Evolutionary conservation across 2,329 filamentous ascomycete genomes (phyloP), one percentile per base, ranked within the genome.

Genomic region (Fusarium foetens): DNA sequence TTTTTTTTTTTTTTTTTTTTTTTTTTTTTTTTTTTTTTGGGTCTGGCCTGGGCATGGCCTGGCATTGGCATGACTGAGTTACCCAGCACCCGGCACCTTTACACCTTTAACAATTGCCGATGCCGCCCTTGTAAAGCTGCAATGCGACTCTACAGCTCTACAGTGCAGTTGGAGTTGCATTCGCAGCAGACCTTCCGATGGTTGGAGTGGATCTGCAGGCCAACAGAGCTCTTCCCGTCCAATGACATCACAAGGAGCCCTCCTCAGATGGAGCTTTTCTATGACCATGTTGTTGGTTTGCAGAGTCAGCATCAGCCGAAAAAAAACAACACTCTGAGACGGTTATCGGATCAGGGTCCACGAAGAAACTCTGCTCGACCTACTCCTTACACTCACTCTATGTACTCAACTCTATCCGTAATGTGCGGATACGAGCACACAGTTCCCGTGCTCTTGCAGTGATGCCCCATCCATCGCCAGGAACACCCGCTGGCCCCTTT

Each of bases 171-270:
- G 31, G n/a, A 8, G 49, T 52, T 12, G 49, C 33, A 52, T 52
- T 23, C 33, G 33, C n/a, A 39, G 11, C 39, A 29, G 25, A 31
- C 33, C 33, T 38, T 67, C 54, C 41, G 54, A 67, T 35, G 21
- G 51, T 31, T 48, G 31, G 39, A 38, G 27, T 33, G 29, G 16
- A 16, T 59, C 27, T 25, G 16, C 36, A 23, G 41, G 33, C 45
- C 41, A 61, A 54, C 51, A 55, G 33, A 61, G 39, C 43, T 36
- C 19, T 36, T n/a, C n/a, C 23, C 31, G 38, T 59, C 45, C 39
- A 69, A 72, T 74, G 71, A 72, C 57, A 73, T 69, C 68, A 72
- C 42, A 31, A 27, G 38, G n/a, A 36, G 57, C 17, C 23, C 55
- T 43, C 35, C 51, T 39, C n/a, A 27, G 41, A 58, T 9, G n/a